phyloP scores from a whole-genome alignment of 1,139 yeast species.

The Yamadazyma kanchanaburiensis region DNA sequence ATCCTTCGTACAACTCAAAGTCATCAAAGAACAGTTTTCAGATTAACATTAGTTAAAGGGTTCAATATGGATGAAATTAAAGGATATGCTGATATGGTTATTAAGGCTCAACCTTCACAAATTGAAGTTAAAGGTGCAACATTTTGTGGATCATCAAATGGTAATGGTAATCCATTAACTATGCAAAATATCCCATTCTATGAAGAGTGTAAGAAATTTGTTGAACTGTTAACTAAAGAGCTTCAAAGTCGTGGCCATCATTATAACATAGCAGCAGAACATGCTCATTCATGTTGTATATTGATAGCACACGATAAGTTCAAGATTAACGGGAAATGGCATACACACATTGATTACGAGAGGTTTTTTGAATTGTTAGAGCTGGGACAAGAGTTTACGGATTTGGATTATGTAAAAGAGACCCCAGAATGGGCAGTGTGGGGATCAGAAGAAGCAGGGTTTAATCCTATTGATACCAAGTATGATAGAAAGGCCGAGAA shows the following conservation, averaged over 20 bases:
- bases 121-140: slow-evolving; percentile 95
- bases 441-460: slow-evolving; percentile 85
- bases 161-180: slow-evolving; percentile 84
- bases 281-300: slow-evolving; percentile 92
- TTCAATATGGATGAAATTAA: slow-evolving; percentile 80
- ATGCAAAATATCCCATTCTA: slow-evolving; percentile 96
- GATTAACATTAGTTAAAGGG: slow-evolving; percentile 88
- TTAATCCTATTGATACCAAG: slow-evolving; percentile 79
- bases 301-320: slow-evolving; percentile 76
- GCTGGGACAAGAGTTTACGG: slow-evolving; percentile 63
- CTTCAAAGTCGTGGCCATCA: slow-evolving; percentile 59
- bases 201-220: slow-evolving; percentile 83
- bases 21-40: slow-evolving; percentile 86
- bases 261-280: slow-evolving; percentile 90
- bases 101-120: slow-evolving; percentile 77
- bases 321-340: slow-evolving; percentile 72
- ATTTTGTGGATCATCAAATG: slow-evolving; percentile 80
- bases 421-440: slow-evolving; percentile 92
- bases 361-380: slow-evolving; percentile 70
- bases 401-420: slow-evolving; percentile 73
- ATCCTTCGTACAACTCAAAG: slow-evolving; percentile 68
- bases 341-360: slow-evolving; percentile 83
- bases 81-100: slow-evolving; percentile 89
- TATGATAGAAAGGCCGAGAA: slow-evolving; percentile 68
- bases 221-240: slow-evolving; percentile 56